These are phyloP conservation scores for Ligustrum vulgare DNA, from an alignment of 257 asterid genomes.

Conservation along the genomic window DNA sequence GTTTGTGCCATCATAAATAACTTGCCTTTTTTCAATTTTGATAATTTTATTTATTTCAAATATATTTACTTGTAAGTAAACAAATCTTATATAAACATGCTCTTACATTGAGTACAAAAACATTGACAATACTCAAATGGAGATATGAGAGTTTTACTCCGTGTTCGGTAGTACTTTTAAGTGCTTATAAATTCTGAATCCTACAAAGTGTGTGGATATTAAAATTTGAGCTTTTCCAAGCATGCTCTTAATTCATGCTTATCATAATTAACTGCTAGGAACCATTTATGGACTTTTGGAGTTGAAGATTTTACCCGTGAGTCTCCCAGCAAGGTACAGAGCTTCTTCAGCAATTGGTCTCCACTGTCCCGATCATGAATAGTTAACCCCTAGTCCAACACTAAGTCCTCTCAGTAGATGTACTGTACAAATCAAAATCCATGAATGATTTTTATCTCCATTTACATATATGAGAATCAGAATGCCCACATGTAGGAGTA, in stretches of 20 bases:
- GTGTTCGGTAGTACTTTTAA: too few relatives aligned
- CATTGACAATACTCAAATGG: neutral
- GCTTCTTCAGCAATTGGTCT: constrained; percentile 94
- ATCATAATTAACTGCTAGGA: neutral
- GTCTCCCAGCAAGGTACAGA: constrained; percentile 69
- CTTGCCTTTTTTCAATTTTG: too few relatives aligned
- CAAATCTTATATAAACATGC: neutral
- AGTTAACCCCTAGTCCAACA: constrained; percentile 90
- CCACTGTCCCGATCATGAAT: constrained; percentile 96
- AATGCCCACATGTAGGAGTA: too few relatives aligned
- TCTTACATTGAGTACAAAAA: neutral
- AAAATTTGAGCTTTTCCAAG: too few relatives aligned
- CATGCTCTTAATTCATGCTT: neutral
- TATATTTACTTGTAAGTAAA: neutral
- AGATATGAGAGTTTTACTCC: neutral
- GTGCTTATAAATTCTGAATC: too few relatives aligned
- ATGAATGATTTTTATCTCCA: too few relatives aligned
- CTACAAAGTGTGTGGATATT: too few relatives aligned
- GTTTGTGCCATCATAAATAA: neutral
- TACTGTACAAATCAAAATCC: constrained; percentile 90
- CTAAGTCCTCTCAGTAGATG: constrained; percentile 94
- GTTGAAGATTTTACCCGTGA: constrained; percentile 41
- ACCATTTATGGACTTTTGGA: neutral
- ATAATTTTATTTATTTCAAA: too few relatives aligned
- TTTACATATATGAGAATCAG: too few relatives aligned